Base-by-base conservation (phyloP, 768 basidiomycete species). In the Holtermannia corniformis region DNA sequence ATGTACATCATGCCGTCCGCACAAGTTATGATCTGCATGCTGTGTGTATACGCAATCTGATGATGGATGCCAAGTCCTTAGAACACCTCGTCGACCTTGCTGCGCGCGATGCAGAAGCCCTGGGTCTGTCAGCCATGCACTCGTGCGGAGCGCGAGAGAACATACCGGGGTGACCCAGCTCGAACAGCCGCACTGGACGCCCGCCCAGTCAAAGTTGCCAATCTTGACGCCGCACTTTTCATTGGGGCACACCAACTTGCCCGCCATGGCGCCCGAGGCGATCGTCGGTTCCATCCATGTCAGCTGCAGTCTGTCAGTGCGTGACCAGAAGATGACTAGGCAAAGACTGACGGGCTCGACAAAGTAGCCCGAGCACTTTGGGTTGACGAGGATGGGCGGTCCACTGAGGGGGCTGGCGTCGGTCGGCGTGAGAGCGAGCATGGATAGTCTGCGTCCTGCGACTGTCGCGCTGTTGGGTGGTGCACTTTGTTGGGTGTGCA, bases 121-220 rank as follows among this genome's bases (percentile, higher is more conserved):
- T 80, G 51, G 0, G 50, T n/a, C n/a, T 10, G n/a, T 19, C 23
- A n/a, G 12, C 41, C 32, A 44, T 27, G 24, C 40, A 26, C 11
- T 42, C 40, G 44, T 20, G 10, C 12, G 22, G 49, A 50, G 19
- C 16, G 14, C 4, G 5, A 24, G 57, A 37, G 20, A 44, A 59
- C 84, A 65, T 60, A 91, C 90, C 42, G 91, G 91, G 7, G 83
- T 84, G 23, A 93, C 86, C 91, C 91, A 96, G 64, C 83, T 81
- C 62, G 84, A 86, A 66, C 91, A 96, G 21, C 87, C 85, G 67
- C 91, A 93, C 63, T 83, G 81, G 24, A 87, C 82, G 0, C 93
- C 93, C 3, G 91, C 89, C 95, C 95, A 99, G 68, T 95, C 91
- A 62, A 83, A 97, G 69, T 87, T 95, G 2, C 95, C 95, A 16